Percentiles rank a stretch among this genome's conserved stretches.
phyloP scores from a whole-genome alignment of 768 basidiomycete genomes.

The Boletus reticuloceps region DNA sequence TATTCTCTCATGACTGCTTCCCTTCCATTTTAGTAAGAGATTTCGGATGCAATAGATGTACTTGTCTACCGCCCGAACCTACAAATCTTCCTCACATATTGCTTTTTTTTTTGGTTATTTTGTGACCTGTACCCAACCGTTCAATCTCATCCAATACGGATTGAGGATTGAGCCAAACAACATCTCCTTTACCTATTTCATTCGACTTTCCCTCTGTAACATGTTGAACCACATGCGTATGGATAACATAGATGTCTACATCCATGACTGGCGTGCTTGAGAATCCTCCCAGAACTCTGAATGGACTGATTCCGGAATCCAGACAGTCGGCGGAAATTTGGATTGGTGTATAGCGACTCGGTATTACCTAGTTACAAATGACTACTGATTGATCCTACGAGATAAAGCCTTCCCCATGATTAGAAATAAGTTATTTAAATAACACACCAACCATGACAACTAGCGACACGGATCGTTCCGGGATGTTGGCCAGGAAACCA shows the following conservation, averaged over 20 bases:
- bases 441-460: too few relatives aligned
- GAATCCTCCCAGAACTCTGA: slow-evolving; percentile 82
- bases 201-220: slow-evolving; percentile 32
- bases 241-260: slow-evolving; percentile 22
- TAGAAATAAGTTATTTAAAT: too few relatives aligned
- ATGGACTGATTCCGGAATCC: slow-evolving; percentile 47
- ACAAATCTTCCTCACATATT: slow-evolving; percentile 7
- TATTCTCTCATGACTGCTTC: slow-evolving; percentile 15
- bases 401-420: too few relatives aligned
- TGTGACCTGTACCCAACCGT: slow-evolving; percentile 67
- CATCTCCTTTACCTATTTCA: slow-evolving; percentile 47
- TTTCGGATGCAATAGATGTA: not conserved
- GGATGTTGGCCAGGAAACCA: too few relatives aligned
- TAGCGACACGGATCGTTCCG: too few relatives aligned
- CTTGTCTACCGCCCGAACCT: not conserved
- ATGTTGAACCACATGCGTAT: not conserved
- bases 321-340: too few relatives aligned
- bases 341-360: too few relatives aligned
- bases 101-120: slow-evolving; percentile 42
- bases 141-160: slow-evolving; percentile 74
- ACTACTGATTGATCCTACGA: too few relatives aligned
- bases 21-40: not conserved
- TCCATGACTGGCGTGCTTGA: slow-evolving; percentile 55
- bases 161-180: slow-evolving; percentile 63
- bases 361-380: too few relatives aligned